Percentiles rank a stretch among this genome's conserved stretches.
These are phyloP conservation scores for Eucalyptus albens DNA, from an alignment of 345 rosid genomes.

Conservation along the genomic window DNA sequence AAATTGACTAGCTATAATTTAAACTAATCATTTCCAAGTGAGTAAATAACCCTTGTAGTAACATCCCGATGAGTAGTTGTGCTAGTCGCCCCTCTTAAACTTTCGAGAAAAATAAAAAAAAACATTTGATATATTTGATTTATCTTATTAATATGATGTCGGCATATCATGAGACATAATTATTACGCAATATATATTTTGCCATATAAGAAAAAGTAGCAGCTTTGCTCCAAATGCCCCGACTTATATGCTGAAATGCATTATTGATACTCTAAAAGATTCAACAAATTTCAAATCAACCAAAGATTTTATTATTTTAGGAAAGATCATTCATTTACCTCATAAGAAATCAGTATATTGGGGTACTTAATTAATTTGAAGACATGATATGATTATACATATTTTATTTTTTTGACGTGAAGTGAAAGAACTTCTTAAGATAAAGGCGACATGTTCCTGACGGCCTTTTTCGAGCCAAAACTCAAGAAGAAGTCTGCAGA, in stretches of 20 bases:
- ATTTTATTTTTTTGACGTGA: neutral
- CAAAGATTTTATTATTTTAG: neutral
- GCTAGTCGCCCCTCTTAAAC: neutral
- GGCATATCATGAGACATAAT: neutral
- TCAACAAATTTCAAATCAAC: neutral
- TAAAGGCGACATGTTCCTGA: neutral
- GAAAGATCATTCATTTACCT: neutral
- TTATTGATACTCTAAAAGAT: neutral
- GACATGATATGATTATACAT: neutral
- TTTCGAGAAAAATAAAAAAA: neutral
- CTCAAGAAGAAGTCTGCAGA: neutral
- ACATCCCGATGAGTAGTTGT: neutral
- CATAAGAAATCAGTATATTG: too few relatives aligned
- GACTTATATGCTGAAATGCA: neutral
- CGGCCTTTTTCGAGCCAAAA: neutral
- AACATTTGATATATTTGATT: neutral
- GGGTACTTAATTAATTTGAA: neutral
- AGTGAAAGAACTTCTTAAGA: neutral
- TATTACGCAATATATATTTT: too few relatives aligned
- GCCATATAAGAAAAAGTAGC: neutral
- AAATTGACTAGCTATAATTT: neutral
- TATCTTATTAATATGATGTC: neutral
- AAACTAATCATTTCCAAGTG: neutral
- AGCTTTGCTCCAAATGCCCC: neutral
- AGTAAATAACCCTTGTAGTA: neutral